Evolutionary conservation across 2,329 filamentous ascomycete genomes (phyloP).

Genomic region (Chaetoscypha palmicola): DNA sequence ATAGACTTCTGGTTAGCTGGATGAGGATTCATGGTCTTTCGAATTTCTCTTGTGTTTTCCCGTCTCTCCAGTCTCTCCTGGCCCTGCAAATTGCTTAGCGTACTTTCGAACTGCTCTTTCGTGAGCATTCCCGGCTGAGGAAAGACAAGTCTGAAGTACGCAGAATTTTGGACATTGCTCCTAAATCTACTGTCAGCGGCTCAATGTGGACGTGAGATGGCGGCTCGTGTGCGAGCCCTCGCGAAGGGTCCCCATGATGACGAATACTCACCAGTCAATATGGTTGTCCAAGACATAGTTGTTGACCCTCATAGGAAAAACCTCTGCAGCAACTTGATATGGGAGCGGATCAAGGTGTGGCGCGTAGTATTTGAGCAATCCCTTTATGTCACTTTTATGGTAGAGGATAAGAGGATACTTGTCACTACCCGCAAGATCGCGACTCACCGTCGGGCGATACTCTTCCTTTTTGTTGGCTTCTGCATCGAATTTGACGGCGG

Average conservation of each 20-base stretch:
- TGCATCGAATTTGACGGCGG: no score
- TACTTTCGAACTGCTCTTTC: not conserved
- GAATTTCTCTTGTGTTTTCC: not conserved
- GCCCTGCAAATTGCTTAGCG: no score
- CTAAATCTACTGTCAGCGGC: not conserved
- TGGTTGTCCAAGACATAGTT: constrained; percentile 7
- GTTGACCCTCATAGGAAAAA: constrained; percentile 5
- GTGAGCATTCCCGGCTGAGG: constrained; percentile 6
- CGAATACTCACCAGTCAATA: constrained; percentile 10
- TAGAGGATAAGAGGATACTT: not conserved
- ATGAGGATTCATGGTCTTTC: constrained; percentile 6
- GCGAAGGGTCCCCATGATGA: no score
- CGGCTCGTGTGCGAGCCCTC: no score
- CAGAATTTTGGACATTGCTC: constrained; percentile 1
- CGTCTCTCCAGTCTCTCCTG: not conserved
- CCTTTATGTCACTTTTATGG: constrained; percentile 1
- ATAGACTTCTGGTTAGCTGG: constrained; percentile 6
- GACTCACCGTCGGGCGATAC: no score
- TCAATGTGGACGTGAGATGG: no score
- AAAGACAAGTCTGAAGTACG: constrained; percentile 5
- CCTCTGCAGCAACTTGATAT: constrained; percentile 4
- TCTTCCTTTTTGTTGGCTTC: no score
- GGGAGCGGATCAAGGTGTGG: constrained; percentile 1
- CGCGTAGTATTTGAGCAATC: not conserved
- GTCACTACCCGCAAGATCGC: not conserved